Base-by-base conservation (phyloP, 2,329 filamentous ascomycete species). In the Dryadomyces quercivorus region DNA sequence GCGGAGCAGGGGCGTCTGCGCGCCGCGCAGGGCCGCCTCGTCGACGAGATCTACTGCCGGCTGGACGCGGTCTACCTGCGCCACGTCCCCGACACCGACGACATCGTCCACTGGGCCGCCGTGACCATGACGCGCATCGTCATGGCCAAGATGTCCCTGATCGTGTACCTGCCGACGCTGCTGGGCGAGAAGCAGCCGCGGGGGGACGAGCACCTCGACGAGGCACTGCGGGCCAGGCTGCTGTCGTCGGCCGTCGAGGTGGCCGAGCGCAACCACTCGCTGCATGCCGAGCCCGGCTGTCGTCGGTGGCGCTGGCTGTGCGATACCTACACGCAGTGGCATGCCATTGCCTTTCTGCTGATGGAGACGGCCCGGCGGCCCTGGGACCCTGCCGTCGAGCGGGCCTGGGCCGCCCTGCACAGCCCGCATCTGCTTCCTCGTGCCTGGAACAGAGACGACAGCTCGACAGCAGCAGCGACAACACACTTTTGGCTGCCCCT, bases 121-220 rank as follows among this genome's bases (percentile, higher is more conserved):
- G 57, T 71, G 1, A 66, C 58, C 2, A 59, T 60, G 22, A 77
- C 81, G 3, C 79, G 85, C 10, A 73, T 92, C 36, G 81, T 91
- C 58, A 79, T 90, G 69, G 82, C 83, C 52, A 92, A 90, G 67
- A 81, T 90, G 72, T 88, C 84, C 70, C 74, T 93, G 40, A 77
- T 90, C 57, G 77, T 88, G 2, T 86, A 92, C 62, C 83, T 92
- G 61, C 86, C 86, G 0, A 76, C 85, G 62, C 80, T 78, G 82
- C 52, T 67, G 69, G 1, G 63, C 64, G 1, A 62, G 21, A 21
- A 50, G 18, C 43, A 51, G 12, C 18, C 44, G n/a, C 9, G 34
- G 44, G n/a, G n/a, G n/a, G n/a, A n/a, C 2, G 26, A 34, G 1
- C 22, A 21, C 64, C 65, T 2, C 59, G 60, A 22, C 2, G 36